Conservation (phyloP, 805 yeast genomes). For the Kodamaea leandrae region DNA sequence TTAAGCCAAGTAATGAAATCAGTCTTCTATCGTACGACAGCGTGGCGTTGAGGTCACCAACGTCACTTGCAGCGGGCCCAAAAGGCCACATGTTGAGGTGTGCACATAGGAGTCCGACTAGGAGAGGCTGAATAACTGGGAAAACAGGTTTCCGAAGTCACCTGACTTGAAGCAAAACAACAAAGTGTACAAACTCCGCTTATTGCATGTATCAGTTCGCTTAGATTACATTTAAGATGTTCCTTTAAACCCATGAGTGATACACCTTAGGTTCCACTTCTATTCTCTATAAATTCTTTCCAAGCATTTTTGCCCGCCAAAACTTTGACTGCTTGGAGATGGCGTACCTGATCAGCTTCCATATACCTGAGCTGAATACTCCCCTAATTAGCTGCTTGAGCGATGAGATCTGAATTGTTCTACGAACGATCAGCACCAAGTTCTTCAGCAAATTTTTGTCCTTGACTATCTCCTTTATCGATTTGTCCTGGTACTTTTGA, state of each 20-base stretch:
- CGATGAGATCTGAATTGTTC: conserved; percentile 66
- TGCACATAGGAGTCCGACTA: no score
- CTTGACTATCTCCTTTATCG: conserved; percentile 41
- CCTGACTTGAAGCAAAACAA: no score
- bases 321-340: conserved; percentile 56
- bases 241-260: neutral
- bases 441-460: conserved; percentile 37
- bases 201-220: no score
- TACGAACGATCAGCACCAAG: conserved; percentile 26
- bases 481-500: conserved; percentile 33
- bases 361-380: conserved; percentile 78
- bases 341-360: conserved; percentile 70
- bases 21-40: no score
- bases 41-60: no score
- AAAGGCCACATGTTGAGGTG: no score
- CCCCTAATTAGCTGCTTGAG: conserved; percentile 79
- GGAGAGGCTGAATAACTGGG: no score
- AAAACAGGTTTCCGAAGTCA: no score
- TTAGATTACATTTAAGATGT: no score
- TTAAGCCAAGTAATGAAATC: no score
- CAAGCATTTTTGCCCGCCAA: conserved; percentile 13
- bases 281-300: conserved; percentile 7
- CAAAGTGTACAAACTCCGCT: no score
- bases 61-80: no score
- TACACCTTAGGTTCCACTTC: neutral